Evolutionary conservation across 2,329 filamentous ascomycete genomes (phyloP), one percentile per base, ranked within the genome.

Genomic region (Claviceps digitariae): DNA sequence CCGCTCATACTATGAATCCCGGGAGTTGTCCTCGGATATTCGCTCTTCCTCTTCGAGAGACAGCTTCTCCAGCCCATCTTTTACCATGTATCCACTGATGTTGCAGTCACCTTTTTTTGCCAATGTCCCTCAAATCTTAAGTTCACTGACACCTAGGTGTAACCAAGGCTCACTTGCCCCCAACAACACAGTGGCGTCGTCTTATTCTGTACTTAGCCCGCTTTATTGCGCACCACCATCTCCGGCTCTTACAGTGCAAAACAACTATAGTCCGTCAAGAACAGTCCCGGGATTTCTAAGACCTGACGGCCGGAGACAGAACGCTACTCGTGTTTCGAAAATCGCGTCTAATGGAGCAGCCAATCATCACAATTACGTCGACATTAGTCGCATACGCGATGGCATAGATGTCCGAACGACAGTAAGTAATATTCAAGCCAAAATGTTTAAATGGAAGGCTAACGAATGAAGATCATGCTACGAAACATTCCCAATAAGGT

Each of bases 401-500:
- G 86, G 86, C 10, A 77, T 79, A 47, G 86, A 90, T 64, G 84
- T 89, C 55, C 79, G 86, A 51, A 89, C 86, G 9, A 90, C 85
- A 0, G 85, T 87, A 71, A 68, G 78, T 69, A n/a, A 21, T n/a
- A 7, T 41, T 21, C 23, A 9, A 9, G 23, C 25, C 25, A 12
- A 4, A 25, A 9, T 20, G 12, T 45, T 21, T 47, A 29, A 40
- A 38, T 9, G 41, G 21, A n/a, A 8, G 17, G 27, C 55, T 61
- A 51, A 64, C 53, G 5, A 17, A 6, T 12, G 25, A 55, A 89
- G 84, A 87, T 97, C 58, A 96, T 97, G 91, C 70, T 96, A 34
- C 84, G 91, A 41, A 96, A 97, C 66, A 91, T 96, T 47, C 91
- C 91, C 1, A 95, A 95, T 70, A 89, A 90, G 61, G 83, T 95